phyloP scores from a whole-genome alignment of 768 basidiomycete genomes.

The Boletus fagicola region DNA sequence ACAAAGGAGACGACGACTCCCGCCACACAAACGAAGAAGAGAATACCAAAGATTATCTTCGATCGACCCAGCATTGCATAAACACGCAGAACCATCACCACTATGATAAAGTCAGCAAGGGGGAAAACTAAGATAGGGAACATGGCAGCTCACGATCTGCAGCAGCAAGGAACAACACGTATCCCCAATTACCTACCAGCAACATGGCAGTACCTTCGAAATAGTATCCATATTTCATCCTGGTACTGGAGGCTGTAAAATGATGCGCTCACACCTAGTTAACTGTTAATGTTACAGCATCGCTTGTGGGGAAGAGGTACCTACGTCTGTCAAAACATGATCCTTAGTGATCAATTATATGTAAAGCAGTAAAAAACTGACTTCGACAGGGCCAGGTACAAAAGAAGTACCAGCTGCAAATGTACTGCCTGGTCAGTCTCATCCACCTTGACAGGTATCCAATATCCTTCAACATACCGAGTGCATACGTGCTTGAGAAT shows the following conservation, averaged over 20 bases:
- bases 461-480: slow-evolving; percentile 1
- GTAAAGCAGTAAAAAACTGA: background rate
- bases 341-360: background rate
- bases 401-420: slow-evolving; percentile 5
- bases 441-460: background rate
- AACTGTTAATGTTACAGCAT: background rate
- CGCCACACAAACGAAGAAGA: background rate
- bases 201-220: slow-evolving; percentile 1
- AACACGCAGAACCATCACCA: slow-evolving; percentile 22
- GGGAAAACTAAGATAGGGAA: too few species aligned
- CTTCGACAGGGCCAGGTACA: slow-evolving; percentile 3
- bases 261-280: slow-evolving; percentile 9
- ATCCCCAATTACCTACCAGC: slow-evolving; percentile 1
- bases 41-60: slow-evolving; percentile 1
- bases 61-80: slow-evolving; percentile 16
- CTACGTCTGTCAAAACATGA: slow-evolving; percentile 2
- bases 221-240: background rate
- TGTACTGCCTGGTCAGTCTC: background rate
- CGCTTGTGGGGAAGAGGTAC: background rate
- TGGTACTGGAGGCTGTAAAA: background rate
- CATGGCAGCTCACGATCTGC: slow-evolving; percentile 8
- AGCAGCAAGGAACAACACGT: background rate
- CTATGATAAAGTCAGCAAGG: background rate
- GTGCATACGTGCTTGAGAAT: background rate
- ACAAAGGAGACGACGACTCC: background rate